Base-by-base conservation (phyloP, 306 rosid genomes). In the Hylodesmum podocarpum region DNA sequence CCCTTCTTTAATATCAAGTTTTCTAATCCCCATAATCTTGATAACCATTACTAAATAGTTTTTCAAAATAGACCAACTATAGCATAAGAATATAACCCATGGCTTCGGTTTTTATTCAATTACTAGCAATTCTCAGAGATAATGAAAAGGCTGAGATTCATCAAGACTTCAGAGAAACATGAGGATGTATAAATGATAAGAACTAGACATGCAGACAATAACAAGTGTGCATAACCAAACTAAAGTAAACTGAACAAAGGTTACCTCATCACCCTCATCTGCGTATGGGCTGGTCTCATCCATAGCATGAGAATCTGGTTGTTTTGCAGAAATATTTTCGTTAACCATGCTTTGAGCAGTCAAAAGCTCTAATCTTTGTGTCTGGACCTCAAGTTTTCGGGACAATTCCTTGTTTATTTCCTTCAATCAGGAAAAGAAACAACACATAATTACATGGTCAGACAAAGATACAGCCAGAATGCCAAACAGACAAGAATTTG, bases 201-300 rank as follows among this genome's bases (percentile, higher is more conserved):
- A 58, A 62, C 19, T 50, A 40, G 21, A 58, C 37, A 44, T 39
- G 61, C 59, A 70, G 41, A 12, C 14, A 25, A 63, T 22, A 64
- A 29, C 13, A 70, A 28, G 41, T 39, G 66, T 37, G 54, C 18
- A 39, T 34, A 64, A 39, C 15, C 21, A 66, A 73, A 24, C 62
- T 37, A 24, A 16, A 33, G 59, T 27, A 43, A 55, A 74, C 14
- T 33, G 36, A 43, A 51, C 47, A 62, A 24, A 16, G 9, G 14
- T 31, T 90, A 96, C 99, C 99, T 96, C 99, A 16, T 92, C 98
- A 13, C 98, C 98, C 89, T 96, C 99, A 39, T 96, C 99, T 53
- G 98, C 97, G 74, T 89, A 93, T 16, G 81, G 84, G 36, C 79
- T 82, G 77, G 84, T 91, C 43, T 89, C 94, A 33, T 74, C 80